A percentile compares a stretch with the other conserved stretches of the same genome.
phyloP scores from a whole-genome alignment of 768 basidiomycete species.

The Amanita polypyramis region DNA sequence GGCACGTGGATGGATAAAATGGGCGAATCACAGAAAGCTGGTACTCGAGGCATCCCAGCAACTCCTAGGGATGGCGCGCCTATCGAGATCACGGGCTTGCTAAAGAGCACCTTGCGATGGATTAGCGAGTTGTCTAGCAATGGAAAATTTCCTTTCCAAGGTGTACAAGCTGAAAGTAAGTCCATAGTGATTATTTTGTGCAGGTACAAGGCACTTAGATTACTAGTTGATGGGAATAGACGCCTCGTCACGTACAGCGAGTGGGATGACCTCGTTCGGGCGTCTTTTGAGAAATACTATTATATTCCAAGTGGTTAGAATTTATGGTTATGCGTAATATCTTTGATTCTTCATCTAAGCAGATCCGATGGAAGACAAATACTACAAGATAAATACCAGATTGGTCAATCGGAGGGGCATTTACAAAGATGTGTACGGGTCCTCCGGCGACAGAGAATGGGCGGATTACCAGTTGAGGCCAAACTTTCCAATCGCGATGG shows the following conservation, averaged over 20 bases:
- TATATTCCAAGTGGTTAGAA: constrained; percentile 73
- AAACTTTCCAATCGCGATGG: constrained; percentile 95
- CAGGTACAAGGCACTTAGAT: neutral
- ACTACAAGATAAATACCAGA: constrained; percentile 58
- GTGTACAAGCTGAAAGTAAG: constrained; percentile 74
- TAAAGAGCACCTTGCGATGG: constrained; percentile 93
- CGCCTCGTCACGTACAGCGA: constrained; percentile 77
- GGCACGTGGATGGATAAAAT: constrained; percentile 99
- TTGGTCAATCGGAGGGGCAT: constrained; percentile 87
- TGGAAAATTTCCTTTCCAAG: constrained; percentile 81
- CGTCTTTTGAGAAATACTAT: constrained; percentile 83
- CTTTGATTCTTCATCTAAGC: constrained; percentile 2
- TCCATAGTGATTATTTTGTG: constrained; percentile 6
- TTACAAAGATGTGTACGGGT: constrained; percentile 97
- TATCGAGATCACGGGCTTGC: constrained; percentile 86
- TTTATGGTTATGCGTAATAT: neutral
- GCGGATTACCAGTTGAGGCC: constrained; percentile 93
- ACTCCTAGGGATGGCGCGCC: constrained; percentile 95
- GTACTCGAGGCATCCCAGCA: constrained; percentile 92
- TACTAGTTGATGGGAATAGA: constrained; percentile 57
- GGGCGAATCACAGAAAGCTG: constrained; percentile 87
- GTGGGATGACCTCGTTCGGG: constrained; percentile 80
- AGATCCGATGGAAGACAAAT: constrained; percentile 64
- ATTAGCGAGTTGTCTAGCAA: constrained; percentile 51
- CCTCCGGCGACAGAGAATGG: constrained; percentile 82